Evolutionary conservation across 306 rosid genomes (phyloP), one percentile per base, ranked within the genome.

Genomic region (Cucumis hystrix): DNA sequence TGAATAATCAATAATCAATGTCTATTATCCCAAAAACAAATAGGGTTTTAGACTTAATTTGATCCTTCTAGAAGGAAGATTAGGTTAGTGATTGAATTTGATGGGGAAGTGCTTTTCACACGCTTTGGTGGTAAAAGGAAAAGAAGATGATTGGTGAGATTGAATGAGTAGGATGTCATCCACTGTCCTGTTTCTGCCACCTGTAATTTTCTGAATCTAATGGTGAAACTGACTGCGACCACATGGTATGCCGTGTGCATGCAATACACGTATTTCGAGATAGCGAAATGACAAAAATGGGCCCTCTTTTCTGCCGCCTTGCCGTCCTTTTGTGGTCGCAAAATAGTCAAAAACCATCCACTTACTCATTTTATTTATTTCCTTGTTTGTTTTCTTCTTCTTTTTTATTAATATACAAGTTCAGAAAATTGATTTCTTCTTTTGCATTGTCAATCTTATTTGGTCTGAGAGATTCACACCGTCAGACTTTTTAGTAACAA

Each of bases 171-270:
- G 7, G 43, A 62, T 15, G 6, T n/a, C n/a, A 41, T 40, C 6
- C 4, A 45, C 58, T 7, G 25, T 49, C 3, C 60, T 2, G 30
- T 6, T 69, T 6, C 18, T 43, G 57, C 33, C 75, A 71, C 43
- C 23, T 71, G 43, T 49, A 28, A 20, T 0, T 40, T 40, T 2
- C 28, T 0, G 16, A 40, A 67, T 67, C 74, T 5, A 40, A 67
- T 40, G 74, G 52, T 18, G 21, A 18, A 67, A 10, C 16, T 40
- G 74, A 67, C 45, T 40, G 74, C 47, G 35, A 67, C 61, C 62
- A 28, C 77, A 52, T 51, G 17, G 52, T 72, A 72, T 51, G 58
- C 62, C 77, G 77, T 72, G 76, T 47, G 75, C 75, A 70, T 70
- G 75, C 60, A 43, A 17, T 25, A 15, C 76, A 71, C 76, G 76